Conservation (phyloP, 345 rosid genomes). For the Capsella bursapastoris region DNA sequence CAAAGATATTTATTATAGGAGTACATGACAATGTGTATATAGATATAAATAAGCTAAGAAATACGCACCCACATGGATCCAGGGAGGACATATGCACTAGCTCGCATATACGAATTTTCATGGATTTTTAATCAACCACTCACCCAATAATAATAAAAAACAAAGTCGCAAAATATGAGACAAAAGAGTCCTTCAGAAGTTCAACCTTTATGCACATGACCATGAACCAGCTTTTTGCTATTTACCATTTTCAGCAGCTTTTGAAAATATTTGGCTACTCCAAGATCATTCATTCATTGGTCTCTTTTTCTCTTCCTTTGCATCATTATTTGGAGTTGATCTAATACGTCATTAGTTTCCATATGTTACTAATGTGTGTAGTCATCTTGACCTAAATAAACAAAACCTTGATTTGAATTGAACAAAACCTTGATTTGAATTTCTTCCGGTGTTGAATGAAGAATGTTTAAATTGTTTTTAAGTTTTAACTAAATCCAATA, state of each 20-base stretch:
- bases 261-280: no score
- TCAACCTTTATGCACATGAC: constrained; percentile 43
- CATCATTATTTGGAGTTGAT: no score
- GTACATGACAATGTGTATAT: background rate
- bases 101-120: constrained; percentile 23
- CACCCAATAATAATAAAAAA: constrained; percentile 23
- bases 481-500: no score
- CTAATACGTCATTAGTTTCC: no score
- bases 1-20: background rate
- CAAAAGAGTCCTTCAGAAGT: constrained; percentile 45
- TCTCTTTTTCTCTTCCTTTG: no score
- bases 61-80: constrained; percentile 36
- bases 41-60: background rate
- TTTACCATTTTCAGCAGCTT: constrained; percentile 5
- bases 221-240: constrained; percentile 17
- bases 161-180: constrained; percentile 29
- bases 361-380: no score
- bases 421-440: no score
- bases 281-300: no score
- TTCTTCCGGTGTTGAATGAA: no score
- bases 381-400: no score
- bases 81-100: constrained; percentile 36
- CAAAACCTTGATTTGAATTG: no score
- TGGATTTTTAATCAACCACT: constrained; percentile 26
- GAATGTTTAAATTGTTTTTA: no score